Conservation (phyloP, 805 yeast species). For the Wickerhamomyces chambardii region DNA sequence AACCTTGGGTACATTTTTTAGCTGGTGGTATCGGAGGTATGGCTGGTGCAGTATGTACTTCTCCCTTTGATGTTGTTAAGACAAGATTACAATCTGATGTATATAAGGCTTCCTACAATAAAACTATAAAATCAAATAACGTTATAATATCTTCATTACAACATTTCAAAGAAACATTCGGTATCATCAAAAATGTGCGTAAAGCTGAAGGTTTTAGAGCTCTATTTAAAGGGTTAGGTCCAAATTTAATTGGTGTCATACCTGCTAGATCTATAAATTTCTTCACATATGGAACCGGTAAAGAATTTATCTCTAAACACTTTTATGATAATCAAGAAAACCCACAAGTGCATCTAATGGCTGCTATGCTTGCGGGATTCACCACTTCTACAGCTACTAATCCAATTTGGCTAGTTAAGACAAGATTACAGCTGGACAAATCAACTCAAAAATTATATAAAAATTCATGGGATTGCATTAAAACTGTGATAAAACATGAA, state of each 20-base stretch:
- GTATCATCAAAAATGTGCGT: constrained; percentile 62
- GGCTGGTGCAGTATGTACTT: constrained; percentile 92
- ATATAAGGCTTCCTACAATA: constrained; percentile 46
- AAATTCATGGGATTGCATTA: constrained; percentile 80
- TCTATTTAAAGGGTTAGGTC: constrained; percentile 90
- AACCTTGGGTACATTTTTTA: constrained; percentile 72
- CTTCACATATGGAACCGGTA: constrained; percentile 93
- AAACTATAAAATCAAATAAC: constrained; percentile 20
- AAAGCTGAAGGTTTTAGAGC: constrained; percentile 76
- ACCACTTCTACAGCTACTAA: constrained; percentile 94
- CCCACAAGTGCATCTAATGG: constrained; percentile 74
- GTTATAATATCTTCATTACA: constrained; percentile 38
- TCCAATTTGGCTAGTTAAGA: constrained; percentile 96
- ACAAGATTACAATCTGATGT: constrained; percentile 91
- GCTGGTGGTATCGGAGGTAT: constrained; percentile 95
- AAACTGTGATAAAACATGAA: constrained; percentile 60
- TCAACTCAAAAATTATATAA: constrained; percentile 56
- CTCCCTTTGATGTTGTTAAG: constrained; percentile 94
- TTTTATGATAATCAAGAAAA: constrained; percentile 72
- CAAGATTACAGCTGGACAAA: constrained; percentile 87
- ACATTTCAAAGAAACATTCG: constrained; percentile 79
- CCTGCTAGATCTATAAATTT: constrained; percentile 97
- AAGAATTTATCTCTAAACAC: constrained; percentile 56
- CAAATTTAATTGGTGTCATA: constrained; percentile 93
- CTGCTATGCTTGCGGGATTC: constrained; percentile 90